Evolutionary conservation across 345 rosid genomes (phyloP).

Genomic region (Mallotus nudiflorus): DNA sequence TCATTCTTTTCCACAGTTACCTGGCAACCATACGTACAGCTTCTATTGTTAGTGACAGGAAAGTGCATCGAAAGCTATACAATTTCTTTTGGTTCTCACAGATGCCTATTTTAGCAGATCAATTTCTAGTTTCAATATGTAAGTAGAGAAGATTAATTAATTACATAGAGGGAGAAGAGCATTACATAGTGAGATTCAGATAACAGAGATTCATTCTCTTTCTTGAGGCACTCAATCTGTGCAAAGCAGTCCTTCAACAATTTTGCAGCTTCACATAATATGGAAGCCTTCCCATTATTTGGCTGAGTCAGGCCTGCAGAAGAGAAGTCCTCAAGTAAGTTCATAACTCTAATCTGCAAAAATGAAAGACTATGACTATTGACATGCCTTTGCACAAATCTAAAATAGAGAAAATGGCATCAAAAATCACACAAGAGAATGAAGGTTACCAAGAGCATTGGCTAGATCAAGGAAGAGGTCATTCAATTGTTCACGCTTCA

Average conservation of each 20-base stretch:
- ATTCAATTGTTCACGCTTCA: slow-evolving; percentile 93
- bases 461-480: slow-evolving; percentile 82
- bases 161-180: not conserved
- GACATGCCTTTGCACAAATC: not conserved
- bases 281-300: slow-evolving; percentile 81
- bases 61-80: not conserved
- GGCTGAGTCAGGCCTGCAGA: slow-evolving; percentile 55
- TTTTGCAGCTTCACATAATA: slow-evolving; percentile 68
- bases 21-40: slow-evolving; percentile 35
- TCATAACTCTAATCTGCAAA: not conserved
- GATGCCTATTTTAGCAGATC: not conserved
- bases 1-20: slow-evolving; percentile 78
- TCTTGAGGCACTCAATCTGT: slow-evolving; percentile 72
- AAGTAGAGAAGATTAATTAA: not conserved
- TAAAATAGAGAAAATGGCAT: not conserved
- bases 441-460: slow-evolving; percentile 60
- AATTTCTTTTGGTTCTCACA: not conserved
- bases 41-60: not conserved
- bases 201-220: slow-evolving; percentile 63
- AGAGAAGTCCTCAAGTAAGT: slow-evolving; percentile 15
- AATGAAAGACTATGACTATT: not conserved
- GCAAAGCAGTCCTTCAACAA: slow-evolving; percentile 63
- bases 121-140: not conserved
- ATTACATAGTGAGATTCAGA: slow-evolving; percentile 87
- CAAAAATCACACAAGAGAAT: not conserved